Conservation (phyloP, 495 filamentous ascomycete species). For the Aspergillus ellipticus region DNA sequence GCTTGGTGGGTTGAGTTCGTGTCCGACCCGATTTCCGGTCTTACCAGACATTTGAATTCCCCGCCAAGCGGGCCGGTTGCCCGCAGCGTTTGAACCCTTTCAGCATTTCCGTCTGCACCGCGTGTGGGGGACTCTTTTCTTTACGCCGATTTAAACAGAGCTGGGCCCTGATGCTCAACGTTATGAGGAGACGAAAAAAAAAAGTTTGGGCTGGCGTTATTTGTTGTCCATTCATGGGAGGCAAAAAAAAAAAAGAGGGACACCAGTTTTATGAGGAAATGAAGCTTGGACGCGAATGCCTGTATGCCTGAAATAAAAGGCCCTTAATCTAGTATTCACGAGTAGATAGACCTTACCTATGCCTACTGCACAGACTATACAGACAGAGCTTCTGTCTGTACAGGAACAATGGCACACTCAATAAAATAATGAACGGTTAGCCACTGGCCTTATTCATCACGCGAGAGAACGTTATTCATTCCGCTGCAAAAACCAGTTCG, state of each 20-base stretch:
- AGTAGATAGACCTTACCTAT: background rate
- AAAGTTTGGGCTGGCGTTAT: constrained; percentile 5
- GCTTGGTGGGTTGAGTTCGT: constrained; percentile 37
- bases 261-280: constrained; percentile 6
- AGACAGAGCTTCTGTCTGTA: no score
- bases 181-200: constrained; percentile 1
- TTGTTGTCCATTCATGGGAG: constrained; percentile 4
- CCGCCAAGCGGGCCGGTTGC: constrained; percentile 10
- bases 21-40: constrained; percentile 17
- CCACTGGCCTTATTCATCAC: background rate
- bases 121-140: background rate
- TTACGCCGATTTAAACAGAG: background rate
- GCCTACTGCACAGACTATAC: no score
- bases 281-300: constrained; percentile 1
- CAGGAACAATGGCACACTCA: background rate
- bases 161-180: constrained; percentile 3
- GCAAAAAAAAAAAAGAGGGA: constrained; percentile 3
- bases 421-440: background rate
- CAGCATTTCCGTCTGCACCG: background rate
- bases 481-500: background rate
- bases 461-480: background rate
- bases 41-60: constrained; percentile 41
- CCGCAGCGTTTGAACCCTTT: background rate
- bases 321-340: background rate
- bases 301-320: background rate